Base-by-base conservation (phyloP, 2,329 filamentous ascomycete species). In the Xylariales sp. region DNA sequence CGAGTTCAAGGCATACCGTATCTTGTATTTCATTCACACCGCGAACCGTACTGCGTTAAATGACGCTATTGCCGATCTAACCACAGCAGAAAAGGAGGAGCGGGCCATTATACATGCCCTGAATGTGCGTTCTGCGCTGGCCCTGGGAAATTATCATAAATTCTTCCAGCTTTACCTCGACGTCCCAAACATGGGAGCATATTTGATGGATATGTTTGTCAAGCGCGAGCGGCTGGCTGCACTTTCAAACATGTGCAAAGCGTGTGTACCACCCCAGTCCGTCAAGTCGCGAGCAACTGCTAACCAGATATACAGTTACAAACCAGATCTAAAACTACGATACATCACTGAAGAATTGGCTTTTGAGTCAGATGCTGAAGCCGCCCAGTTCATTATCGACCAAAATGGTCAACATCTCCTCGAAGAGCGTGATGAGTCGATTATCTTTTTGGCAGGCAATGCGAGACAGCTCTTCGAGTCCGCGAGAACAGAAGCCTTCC, bases 181-280 rank as follows among this genome's bases (percentile, higher is more conserved):
- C 61, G 90, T 90, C 18, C 90, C 89, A 38, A 94, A 95, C 58
- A 95, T 98, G 90, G 91, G 93, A 47, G 89, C 86, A 54, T 97
- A 97, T 67, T 78, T 98, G 38, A 95, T 98, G 87, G 93, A 98
- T 71, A 96, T 95, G 88, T 97, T 98, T 71, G 86, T 97, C 62
- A 83, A 83, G 57, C 84, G 93, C 60, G 91, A 98, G 71, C 87
- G 93, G 56, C 79, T 98, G 51, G 83, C 85, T 59, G 93, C 93
- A 51, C 70, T 98, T 60, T 84, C 88, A 63, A 88, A 84, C 62
- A 93, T 98, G 54, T 95, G 89, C 78, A 94, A 79, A 87, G 82
- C 87, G 93, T 98, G 71, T 72, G 91, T 11, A 15, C 18, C 29
- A 21, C 15, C 3, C 3, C 9, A 20, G 15, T 5, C n/a, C 15